A percentile compares a stretch with the other conserved stretches of the same genome.
Conservation (phyloP, 2,329 filamentous ascomycete species). For the Aspergillus amoenus region DNA sequence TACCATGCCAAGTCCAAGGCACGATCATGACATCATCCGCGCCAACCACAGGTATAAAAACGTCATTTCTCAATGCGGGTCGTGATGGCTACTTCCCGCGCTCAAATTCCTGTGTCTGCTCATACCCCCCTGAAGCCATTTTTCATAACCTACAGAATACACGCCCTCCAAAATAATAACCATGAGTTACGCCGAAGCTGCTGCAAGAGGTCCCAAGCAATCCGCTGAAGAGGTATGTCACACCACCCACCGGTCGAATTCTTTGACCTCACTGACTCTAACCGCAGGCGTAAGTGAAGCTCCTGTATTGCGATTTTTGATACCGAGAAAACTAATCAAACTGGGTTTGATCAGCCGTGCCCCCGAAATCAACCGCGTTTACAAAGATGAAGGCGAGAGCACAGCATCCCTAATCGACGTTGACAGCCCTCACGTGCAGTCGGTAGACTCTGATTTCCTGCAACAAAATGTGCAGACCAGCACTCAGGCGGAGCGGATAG, state of each 20-base stretch:
- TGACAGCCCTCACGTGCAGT: constrained; percentile 46
- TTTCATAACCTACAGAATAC: background rate
- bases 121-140: background rate
- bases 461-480: constrained; percentile 45
- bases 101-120: background rate
- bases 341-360: constrained; percentile 36
- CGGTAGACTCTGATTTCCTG: constrained; percentile 43
- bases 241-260: constrained; percentile 5
- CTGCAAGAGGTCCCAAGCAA: constrained; percentile 48
- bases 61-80: too few relatives aligned
- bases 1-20: too few relatives aligned
- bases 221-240: constrained; percentile 46
- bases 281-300: constrained; percentile 37
- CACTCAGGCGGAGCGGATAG: constrained; percentile 47
- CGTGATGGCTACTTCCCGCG: too few relatives aligned
- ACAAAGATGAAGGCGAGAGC: constrained; percentile 41
- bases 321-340: background rate
- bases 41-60: too few relatives aligned
- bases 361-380: constrained; percentile 38
- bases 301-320: background rate
- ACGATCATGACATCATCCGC: too few relatives aligned
- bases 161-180: background rate
- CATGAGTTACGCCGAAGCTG: constrained; percentile 53
- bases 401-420: constrained; percentile 48
- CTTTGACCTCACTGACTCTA: constrained; percentile 12